Evolutionary conservation across 2,329 filamentous ascomycete genomes (phyloP).

Genomic region (Aspergillus sp.): DNA sequence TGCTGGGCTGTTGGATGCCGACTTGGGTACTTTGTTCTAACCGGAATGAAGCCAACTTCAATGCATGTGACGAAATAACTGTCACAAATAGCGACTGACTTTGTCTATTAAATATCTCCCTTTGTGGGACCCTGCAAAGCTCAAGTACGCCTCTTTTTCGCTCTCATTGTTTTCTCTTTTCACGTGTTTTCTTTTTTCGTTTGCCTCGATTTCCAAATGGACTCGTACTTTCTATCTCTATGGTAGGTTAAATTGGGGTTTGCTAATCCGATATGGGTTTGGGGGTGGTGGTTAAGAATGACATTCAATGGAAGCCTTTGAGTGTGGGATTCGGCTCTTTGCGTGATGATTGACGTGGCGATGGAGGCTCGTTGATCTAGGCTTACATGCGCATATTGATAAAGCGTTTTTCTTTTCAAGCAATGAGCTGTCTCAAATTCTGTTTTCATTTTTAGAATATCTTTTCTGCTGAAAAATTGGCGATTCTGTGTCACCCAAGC

Average conservation of each 20-base stretch:
- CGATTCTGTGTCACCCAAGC: too few relatives aligned
- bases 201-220: neutral
- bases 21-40: conserved; percentile 26
- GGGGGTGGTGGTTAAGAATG: too few relatives aligned
- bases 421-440: neutral
- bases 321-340: too few relatives aligned
- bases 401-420: neutral
- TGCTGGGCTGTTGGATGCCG: conserved; percentile 14
- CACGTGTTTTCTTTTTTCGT: conserved; percentile 3
- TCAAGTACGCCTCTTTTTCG: neutral
- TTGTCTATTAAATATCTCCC: neutral
- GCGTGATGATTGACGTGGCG: too few relatives aligned
- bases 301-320: neutral
- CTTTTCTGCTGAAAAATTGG: too few relatives aligned
- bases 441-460: too few relatives aligned
- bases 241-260: conserved; percentile 1
- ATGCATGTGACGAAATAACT: neutral
- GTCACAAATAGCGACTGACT: too few relatives aligned
- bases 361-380: neutral
- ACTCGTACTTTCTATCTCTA: conserved; percentile 2
- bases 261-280: neutral
- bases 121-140: neutral
- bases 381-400: neutral
- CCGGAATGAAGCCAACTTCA: neutral
- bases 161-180: neutral